A percentile compares a stretch with the other conserved stretches of the same genome.
Evolutionary conservation across 495 filamentous ascomycete genomes (phyloP).

Genomic region (Saxophila tyrrhenica): DNA sequence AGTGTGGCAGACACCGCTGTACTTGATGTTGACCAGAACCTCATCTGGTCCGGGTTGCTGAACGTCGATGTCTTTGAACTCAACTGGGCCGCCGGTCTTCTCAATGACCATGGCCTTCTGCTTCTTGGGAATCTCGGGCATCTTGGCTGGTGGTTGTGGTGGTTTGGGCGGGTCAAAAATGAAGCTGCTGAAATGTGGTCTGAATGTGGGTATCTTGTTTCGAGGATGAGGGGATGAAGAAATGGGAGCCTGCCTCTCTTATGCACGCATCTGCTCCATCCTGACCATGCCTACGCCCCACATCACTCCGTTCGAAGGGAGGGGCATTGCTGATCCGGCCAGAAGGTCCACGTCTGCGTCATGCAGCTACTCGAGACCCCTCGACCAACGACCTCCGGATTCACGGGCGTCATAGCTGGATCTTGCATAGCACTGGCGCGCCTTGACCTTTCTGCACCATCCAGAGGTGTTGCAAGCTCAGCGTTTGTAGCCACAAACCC

Average conservation of each 20-base stretch:
- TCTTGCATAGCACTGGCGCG: not conserved
- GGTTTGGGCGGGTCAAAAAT: not conserved
- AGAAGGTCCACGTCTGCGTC: not conserved
- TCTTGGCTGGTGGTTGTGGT: slow-evolving; percentile 1
- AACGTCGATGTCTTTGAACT: slow-evolving; percentile 77
- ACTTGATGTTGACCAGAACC: slow-evolving; percentile 84
- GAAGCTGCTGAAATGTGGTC: not conserved
- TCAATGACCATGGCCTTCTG: slow-evolving; percentile 87
- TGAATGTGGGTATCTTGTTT: not conserved
- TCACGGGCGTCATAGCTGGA: not conserved
- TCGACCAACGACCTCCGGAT: not conserved
- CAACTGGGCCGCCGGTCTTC: slow-evolving; percentile 56
- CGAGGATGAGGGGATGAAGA: not conserved
- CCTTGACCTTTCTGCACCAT: not conserved
- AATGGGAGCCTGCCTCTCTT: not conserved
- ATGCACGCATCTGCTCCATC: not conserved
- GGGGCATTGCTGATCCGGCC: slow-evolving; percentile 1
- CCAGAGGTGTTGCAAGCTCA: not conserved
- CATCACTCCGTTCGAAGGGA: not conserved
- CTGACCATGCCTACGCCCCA: not conserved
- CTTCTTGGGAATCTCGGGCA: slow-evolving; percentile 47
- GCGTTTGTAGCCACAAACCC: not conserved
- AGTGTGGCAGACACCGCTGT: slow-evolving; percentile 88
- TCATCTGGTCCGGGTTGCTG: slow-evolving; percentile 71
- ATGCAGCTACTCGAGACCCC: not conserved